phyloP scores from a whole-genome alignment of 1,284 basidiomycete species.

The Boletus semigastroideus region DNA sequence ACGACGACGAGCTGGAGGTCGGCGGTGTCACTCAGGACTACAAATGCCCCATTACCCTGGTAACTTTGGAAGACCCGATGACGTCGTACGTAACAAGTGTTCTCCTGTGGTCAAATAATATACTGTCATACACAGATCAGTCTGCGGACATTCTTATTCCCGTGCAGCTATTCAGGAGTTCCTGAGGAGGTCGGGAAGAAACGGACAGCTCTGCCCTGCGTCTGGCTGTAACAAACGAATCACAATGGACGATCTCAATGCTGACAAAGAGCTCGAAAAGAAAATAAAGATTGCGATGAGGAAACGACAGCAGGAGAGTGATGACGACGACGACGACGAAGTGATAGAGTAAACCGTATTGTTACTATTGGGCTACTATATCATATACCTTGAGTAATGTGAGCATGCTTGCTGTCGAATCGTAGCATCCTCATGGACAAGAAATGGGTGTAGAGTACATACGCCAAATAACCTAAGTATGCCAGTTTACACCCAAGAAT shows the following conservation, averaged over 20 bases:
- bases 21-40: slow-evolving; percentile 81
- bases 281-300: slow-evolving; percentile 56
- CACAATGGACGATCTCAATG: slow-evolving; percentile 48
- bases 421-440: neutral
- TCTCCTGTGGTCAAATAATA: slow-evolving; percentile 4
- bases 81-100: slow-evolving; percentile 58
- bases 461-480: neutral
- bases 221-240: slow-evolving; percentile 66
- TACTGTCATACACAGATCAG: slow-evolving; percentile 39
- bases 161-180: slow-evolving; percentile 57
- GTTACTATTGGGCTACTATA: slow-evolving; percentile 2
- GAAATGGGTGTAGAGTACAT: neutral
- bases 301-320: slow-evolving; percentile 48
- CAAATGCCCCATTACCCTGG: slow-evolving; percentile 77
- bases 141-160: slow-evolving; percentile 76
- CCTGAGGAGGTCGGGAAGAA: slow-evolving; percentile 38
- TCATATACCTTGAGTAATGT: slow-evolving; percentile 11
- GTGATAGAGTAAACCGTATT: slow-evolving; percentile 54
- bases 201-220: slow-evolving; percentile 58
- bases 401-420: neutral
- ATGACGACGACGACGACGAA: slow-evolving; percentile 56
- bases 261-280: slow-evolving; percentile 58
- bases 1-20: slow-evolving; percentile 78
- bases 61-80: slow-evolving; percentile 61
- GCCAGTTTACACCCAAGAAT: too few species aligned